Conservation (phyloP, 257 asterid genomes). For the Leptodermis oblonga region DNA sequence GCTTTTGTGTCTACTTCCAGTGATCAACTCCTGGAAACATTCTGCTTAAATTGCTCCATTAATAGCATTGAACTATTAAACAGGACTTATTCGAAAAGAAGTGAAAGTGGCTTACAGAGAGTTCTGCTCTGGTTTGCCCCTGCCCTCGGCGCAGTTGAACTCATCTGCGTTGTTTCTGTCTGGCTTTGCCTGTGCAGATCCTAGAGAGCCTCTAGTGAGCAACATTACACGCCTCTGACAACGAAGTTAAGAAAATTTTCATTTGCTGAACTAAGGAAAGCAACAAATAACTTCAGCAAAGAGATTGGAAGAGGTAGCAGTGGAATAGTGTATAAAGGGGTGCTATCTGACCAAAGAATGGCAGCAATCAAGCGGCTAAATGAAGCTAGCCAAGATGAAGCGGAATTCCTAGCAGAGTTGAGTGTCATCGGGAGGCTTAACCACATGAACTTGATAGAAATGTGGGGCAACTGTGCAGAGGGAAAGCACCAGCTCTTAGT, state of each 20-base stretch:
- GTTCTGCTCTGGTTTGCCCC: background rate
- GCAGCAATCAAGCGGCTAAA: conserved; percentile 29
- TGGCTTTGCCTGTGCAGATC: conserved; percentile 19
- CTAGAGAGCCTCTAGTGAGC: background rate
- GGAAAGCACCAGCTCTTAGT: conserved; percentile 27
- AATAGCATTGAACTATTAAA: background rate
- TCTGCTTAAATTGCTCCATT: conserved; percentile 1
- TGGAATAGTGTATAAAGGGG: conserved; percentile 34
- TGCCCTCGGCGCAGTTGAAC: conserved; percentile 13
- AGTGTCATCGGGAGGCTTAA: conserved; percentile 24
- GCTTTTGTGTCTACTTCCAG: conserved; percentile 8
- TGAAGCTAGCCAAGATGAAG: conserved; percentile 33
- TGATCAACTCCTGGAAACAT: background rate
- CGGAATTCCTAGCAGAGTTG: conserved; percentile 25
- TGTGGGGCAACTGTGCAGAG: conserved; percentile 30
- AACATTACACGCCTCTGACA: conserved; percentile 22
- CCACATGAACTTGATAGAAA: conserved; percentile 29
- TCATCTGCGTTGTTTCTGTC: conserved; percentile 18
- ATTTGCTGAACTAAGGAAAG: conserved; percentile 32
- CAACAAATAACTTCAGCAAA: conserved; percentile 26
- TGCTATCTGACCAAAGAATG: conserved; percentile 21
- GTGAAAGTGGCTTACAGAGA: background rate
- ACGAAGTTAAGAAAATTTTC: conserved; percentile 33
- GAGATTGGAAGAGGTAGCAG: conserved; percentile 37
- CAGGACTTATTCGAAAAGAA: background rate